Evolutionary conservation across 331 rosid species (phyloP).

Genomic region (Spiraea crenata): DNA sequence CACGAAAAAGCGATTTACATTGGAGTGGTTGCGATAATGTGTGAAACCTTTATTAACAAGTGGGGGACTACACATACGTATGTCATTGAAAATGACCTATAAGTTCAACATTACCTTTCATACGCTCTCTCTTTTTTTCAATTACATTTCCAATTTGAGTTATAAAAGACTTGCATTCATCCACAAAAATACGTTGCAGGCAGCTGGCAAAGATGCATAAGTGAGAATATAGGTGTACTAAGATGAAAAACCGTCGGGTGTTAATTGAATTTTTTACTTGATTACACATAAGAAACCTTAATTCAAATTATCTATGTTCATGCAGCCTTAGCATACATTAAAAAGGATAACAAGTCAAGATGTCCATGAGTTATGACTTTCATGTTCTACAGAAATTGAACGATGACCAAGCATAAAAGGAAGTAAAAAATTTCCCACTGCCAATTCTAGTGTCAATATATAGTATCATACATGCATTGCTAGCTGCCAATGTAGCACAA

Average conservation of each 20-base stretch:
- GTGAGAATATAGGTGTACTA: too few species aligned
- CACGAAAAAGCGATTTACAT: neutral
- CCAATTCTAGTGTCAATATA: too few species aligned
- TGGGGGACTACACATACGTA: neutral
- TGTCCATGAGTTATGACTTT: too few species aligned
- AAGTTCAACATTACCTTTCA: constrained; percentile 6
- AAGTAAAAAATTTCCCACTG: too few species aligned
- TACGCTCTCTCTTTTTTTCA: neutral
- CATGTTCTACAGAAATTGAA: too few species aligned
- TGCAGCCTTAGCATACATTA: neutral
- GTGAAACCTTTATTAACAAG: constrained; percentile 10
- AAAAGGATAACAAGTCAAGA: neutral
- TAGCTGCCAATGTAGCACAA: neutral
- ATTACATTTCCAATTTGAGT: neutral
- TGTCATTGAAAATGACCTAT: neutral
- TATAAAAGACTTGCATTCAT: neutral
- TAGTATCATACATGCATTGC: neutral
- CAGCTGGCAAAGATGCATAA: too few species aligned
- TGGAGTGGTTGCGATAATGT: neutral
- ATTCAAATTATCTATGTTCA: neutral
- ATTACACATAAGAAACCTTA: too few species aligned
- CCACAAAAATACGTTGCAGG: too few species aligned
- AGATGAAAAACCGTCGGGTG: too few species aligned
- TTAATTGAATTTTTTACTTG: too few species aligned
- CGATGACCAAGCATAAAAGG: too few species aligned